These are phyloP conservation scores for Fomitopsis betulina DNA, from an alignment of 1,284 basidiomycete genomes.

Conservation along the genomic window DNA sequence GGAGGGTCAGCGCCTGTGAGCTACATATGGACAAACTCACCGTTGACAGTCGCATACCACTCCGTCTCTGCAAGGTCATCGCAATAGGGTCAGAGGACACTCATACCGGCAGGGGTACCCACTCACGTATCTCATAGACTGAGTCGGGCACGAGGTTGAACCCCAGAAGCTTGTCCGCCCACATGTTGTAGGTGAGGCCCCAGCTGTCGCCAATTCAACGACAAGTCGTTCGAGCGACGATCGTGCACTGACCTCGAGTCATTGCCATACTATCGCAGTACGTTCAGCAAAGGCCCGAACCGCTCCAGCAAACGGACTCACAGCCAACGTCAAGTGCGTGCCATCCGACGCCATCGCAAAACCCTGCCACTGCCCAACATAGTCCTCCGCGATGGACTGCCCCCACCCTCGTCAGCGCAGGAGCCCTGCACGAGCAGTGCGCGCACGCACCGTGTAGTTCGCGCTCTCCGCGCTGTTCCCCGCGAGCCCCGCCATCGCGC, in stretches of 20 bases:
- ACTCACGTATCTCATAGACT: constrained; percentile 59
- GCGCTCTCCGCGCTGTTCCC: constrained; percentile 43
- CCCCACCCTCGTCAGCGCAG: neutral
- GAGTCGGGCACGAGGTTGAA: constrained; percentile 57
- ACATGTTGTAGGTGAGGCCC: constrained; percentile 68
- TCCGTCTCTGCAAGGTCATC: constrained; percentile 42
- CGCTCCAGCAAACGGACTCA: constrained; percentile 23
- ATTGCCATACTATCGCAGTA: constrained; percentile 38
- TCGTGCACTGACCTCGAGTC: constrained; percentile 31
- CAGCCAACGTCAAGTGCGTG: constrained; percentile 47
- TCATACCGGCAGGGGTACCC: neutral
- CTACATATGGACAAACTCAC: constrained; percentile 24
- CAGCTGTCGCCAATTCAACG: constrained; percentile 33
- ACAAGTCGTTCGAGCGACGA: neutral
- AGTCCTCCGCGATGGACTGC: constrained; percentile 50
- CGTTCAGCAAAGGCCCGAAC: neutral
- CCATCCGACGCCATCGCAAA: constrained; percentile 46
- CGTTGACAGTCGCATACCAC: constrained; percentile 54
- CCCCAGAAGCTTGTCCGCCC: constrained; percentile 58
- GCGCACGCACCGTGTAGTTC: constrained; percentile 53
- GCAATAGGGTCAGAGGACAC: neutral
- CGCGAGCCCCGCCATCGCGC: constrained; percentile 46
- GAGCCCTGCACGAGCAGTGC: no score
- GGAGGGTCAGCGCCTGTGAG: constrained; percentile 10
- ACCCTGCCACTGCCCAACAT: constrained; percentile 50